phyloP scores from a whole-genome alignment of 352 stramenopile species.

The Peronospora destructor region DNA sequence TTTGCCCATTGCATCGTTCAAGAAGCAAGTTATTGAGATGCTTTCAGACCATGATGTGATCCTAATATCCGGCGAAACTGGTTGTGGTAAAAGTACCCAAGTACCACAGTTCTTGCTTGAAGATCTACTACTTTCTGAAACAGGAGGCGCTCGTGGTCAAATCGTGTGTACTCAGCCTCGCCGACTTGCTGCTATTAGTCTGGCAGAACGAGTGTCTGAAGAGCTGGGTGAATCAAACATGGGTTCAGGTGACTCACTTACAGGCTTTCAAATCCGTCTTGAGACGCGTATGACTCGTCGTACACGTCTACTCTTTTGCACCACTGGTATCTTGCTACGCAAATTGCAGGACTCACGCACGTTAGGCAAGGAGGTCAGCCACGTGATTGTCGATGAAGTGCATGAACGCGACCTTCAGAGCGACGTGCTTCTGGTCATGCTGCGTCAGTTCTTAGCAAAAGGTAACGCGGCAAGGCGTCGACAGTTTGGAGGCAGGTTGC shows the following conservation, averaged over 20 bases:
- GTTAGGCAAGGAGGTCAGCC: conserved; percentile 83
- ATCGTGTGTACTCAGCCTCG: conserved; percentile 96
- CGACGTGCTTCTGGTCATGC: conserved; percentile 87
- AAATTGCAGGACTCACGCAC: conserved; percentile 82
- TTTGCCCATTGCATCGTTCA: conserved; percentile 78
- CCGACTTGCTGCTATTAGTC: conserved; percentile 92
- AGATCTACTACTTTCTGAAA: conserved; percentile 59
- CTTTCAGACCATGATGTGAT: conserved; percentile 85
- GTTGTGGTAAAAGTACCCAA: conserved; percentile 93
- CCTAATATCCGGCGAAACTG: conserved; percentile 92
- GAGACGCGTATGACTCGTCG: conserved; percentile 80
- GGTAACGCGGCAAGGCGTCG: conserved; percentile 29
- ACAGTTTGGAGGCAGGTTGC: conserved; percentile 29
- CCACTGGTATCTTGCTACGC: conserved; percentile 91
- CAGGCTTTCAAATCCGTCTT: conserved; percentile 91
- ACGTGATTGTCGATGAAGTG: conserved; percentile 98
- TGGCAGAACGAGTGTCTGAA: conserved; percentile 89
- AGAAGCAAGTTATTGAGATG: conserved; percentile 71
- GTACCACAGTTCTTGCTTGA: conserved; percentile 96
- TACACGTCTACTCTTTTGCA: conserved; percentile 92
- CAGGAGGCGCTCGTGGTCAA: conserved; percentile 71
- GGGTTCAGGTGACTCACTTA: conserved; percentile 51
- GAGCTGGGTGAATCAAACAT: conserved; percentile 85
- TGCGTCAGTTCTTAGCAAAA: conserved; percentile 76
- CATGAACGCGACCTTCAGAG: conserved; percentile 93